Conservation (phyloP, 306 rosid genomes). For the Rubus idaeus region DNA sequence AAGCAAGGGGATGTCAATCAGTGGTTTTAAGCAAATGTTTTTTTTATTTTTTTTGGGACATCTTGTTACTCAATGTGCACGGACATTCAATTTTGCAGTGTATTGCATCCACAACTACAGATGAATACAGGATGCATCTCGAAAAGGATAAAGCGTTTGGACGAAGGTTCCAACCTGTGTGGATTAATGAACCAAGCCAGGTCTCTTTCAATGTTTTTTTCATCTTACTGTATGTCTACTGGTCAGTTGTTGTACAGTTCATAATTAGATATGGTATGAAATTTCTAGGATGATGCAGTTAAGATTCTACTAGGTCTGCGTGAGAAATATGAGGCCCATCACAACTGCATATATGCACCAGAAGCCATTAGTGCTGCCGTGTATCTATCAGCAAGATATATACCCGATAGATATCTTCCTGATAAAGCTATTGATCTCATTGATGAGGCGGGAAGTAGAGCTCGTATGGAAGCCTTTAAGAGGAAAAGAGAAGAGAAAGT, state of each 20-base stretch:
- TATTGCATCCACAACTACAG: constrained; percentile 81
- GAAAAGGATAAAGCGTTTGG: constrained; percentile 90
- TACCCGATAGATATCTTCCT: constrained; percentile 86
- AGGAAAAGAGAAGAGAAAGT: constrained; percentile 54
- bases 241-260: constrained; percentile 12
- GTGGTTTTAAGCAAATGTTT: not conserved
- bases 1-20: constrained; percentile 3
- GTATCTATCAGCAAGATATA: constrained; percentile 66
- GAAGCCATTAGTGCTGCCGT: constrained; percentile 79
- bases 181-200: constrained; percentile 86
- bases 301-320: constrained; percentile 67
- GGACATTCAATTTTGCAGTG: constrained; percentile 57
- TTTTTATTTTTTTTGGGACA: constrained; percentile 10
- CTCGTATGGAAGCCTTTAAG: constrained; percentile 74
- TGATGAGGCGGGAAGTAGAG: constrained; percentile 97
- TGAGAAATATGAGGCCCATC: constrained; percentile 73
- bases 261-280: constrained; percentile 25
- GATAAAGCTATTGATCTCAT: constrained; percentile 97
- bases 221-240: constrained; percentile 10
- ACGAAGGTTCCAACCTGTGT: constrained; percentile 86
- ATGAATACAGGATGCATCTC: constrained; percentile 78
- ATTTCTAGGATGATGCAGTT: constrained; percentile 57
- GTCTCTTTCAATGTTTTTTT: constrained; percentile 39
- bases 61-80: not conserved
- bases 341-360: constrained; percentile 66